Percentiles rank a stretch among this genome's conserved stretches.
These are phyloP conservation scores for Clausena lansium DNA, from an alignment of 345 rosid genomes.

Conservation along the genomic window DNA sequence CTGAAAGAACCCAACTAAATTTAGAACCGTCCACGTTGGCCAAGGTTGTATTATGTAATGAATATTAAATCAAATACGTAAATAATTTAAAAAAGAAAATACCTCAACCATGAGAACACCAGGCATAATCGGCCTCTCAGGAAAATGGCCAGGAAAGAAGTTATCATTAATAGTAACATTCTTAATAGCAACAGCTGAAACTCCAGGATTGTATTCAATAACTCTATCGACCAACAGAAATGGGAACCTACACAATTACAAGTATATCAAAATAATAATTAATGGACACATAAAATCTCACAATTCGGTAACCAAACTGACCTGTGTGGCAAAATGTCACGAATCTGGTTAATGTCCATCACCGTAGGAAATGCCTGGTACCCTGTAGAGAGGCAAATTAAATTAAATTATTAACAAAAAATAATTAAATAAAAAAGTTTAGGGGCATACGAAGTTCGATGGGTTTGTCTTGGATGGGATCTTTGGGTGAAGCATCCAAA, in stretches of 20 bases:
- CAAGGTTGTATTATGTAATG: no score
- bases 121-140: slow-evolving; percentile 99
- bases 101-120: slow-evolving; percentile 99
- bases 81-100: background rate
- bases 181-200: slow-evolving; percentile 91
- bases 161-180: slow-evolving; percentile 97
- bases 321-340: slow-evolving; percentile 92
- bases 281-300: no score
- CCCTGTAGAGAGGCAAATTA: slow-evolving; percentile 25
- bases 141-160: slow-evolving; percentile 99
- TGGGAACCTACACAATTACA: slow-evolving; percentile 52
- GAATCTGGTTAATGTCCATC: slow-evolving; percentile 89
- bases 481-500: slow-evolving; percentile 26
- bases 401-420: background rate
- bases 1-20: no score
- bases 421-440: background rate
- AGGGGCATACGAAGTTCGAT: slow-evolving; percentile 44
- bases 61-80: background rate
- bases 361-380: slow-evolving; percentile 73
- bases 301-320: slow-evolving; percentile 7
- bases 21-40: no score
- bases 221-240: slow-evolving; percentile 98
- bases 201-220: slow-evolving; percentile 90
- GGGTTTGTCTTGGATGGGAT: slow-evolving; percentile 35
- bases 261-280: no score